Evolutionary conservation across 768 basidiomycete species (phyloP).

Genomic region (Leucocoprinus birnbaumii): DNA sequence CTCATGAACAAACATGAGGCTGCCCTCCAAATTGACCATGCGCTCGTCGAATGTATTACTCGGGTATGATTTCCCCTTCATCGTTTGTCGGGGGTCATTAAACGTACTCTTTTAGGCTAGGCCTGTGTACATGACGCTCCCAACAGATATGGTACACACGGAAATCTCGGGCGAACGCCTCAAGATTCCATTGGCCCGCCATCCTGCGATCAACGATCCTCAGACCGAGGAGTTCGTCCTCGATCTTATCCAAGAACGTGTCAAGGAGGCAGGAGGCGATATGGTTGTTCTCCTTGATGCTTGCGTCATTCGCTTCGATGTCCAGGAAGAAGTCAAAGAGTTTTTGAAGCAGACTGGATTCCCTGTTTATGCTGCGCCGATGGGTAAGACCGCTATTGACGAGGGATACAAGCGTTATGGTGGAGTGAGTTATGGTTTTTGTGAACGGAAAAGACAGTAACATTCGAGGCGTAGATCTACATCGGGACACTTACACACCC

Average conservation of each 20-base stretch:
- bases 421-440: constrained; percentile 50
- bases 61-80: constrained; percentile 30
- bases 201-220: constrained; percentile 50
- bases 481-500: constrained; percentile 70
- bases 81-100: background rate
- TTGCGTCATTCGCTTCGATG: constrained; percentile 72
- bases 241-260: constrained; percentile 63
- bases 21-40: constrained; percentile 71
- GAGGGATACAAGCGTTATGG: constrained; percentile 75
- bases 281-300: constrained; percentile 80
- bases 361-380: constrained; percentile 72
- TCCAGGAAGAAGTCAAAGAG: constrained; percentile 57
- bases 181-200: constrained; percentile 49
- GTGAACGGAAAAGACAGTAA: background rate
- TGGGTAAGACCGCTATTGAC: constrained; percentile 79
- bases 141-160: constrained; percentile 74
- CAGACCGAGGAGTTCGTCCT: constrained; percentile 68
- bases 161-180: constrained; percentile 68
- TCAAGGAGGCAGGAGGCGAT: constrained; percentile 63
- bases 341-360: constrained; percentile 64
- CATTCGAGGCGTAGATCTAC: constrained; percentile 55
- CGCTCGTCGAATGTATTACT: constrained; percentile 68
- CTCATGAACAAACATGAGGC: constrained; percentile 54
- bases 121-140: constrained; percentile 86
- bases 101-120: constrained; percentile 47